Base-by-base conservation (phyloP, 140 eudicot species). In the Flaveria floridana region DNA sequence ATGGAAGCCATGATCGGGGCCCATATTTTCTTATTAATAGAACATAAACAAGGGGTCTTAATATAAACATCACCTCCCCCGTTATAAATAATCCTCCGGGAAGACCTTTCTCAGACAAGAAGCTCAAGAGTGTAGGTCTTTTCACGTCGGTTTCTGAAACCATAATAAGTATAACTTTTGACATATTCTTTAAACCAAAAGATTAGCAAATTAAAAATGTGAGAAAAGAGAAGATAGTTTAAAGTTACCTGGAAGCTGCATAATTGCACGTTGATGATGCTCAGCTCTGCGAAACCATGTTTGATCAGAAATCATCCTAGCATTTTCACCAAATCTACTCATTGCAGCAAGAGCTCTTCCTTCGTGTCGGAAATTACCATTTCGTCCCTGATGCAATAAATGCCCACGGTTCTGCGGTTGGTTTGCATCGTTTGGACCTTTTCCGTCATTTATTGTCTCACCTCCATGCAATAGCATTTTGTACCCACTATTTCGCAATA, bases 401-500 rank as follows among this genome's bases (percentile, higher is more conserved):
- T 65, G 78, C 46, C 84, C 84, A 34, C 20, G 66, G 62, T 74
- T 74, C 30, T 67, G 73, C 44, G 42, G 83, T 34, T 81, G 74
- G 78, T 80, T 46, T 7, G 56, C 52, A 62, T 80, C 61, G 41
- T 84, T 75, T 42, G 86, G 70, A 65, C 42, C 74, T 28, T 80
- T 80, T n/a, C 73, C 87, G 2, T 71, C 81, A 26, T 94, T 90
- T 37, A 66, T 10, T 7, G 79, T 85, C 85, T 94, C 97, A 39
- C 97, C 96, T 74, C 97, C 97, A 42, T 88, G 99, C 76, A 94
- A 83, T 73, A 94, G 90, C 95, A 90, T 88, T 78, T 87, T 91
- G 82, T 94, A 94, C 64, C 99, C 96, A 23, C 83, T 81, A 56
- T 78, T 82, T 21, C 83, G 79, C 67, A 94, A 76, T 69, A 90